These are phyloP conservation scores for Trichoderma polysporum DNA, from an alignment of 2,329 filamentous ascomycete species.

Conservation along the genomic window DNA sequence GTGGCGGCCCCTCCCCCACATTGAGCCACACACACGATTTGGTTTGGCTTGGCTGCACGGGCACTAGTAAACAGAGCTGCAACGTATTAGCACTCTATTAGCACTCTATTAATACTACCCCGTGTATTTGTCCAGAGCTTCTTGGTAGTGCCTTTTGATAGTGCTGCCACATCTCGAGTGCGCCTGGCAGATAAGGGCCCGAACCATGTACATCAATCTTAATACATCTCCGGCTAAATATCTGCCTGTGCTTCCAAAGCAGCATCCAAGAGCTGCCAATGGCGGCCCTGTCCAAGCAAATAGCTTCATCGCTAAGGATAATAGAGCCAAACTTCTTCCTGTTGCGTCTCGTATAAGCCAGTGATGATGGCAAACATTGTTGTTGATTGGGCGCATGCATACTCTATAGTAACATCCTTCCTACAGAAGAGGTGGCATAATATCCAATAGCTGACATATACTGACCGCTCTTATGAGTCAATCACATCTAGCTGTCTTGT, in stretches of 20 bases:
- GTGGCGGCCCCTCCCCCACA: constrained; percentile 2
- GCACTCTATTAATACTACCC: too few species aligned
- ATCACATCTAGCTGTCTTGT: constrained; percentile 4
- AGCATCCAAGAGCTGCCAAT: not conserved
- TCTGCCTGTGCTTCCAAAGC: not conserved
- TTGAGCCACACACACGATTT: not conserved
- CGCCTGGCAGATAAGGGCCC: not conserved
- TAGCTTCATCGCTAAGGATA: constrained; percentile 1
- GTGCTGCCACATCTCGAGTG: not conserved
- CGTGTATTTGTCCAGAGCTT: too few species aligned
- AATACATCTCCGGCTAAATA: not conserved
- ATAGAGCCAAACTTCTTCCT: constrained; percentile 2
- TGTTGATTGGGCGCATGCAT: constrained; percentile 7
- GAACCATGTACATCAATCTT: not conserved
- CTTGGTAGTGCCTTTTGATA: not conserved
- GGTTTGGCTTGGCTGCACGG: not conserved
- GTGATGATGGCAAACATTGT: not conserved
- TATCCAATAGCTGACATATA: not conserved
- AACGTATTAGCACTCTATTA: not conserved
- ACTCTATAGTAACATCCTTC: constrained; percentile 10
- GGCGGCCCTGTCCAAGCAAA: not conserved
- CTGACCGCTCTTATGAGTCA: constrained; percentile 18
- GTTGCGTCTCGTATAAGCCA: constrained; percentile 12
- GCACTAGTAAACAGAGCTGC: not conserved
- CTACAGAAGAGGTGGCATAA: constrained; percentile 1